phyloP scores from a whole-genome alignment of 2,329 filamentous ascomycete species.

The Biscogniauxia sp. region DNA sequence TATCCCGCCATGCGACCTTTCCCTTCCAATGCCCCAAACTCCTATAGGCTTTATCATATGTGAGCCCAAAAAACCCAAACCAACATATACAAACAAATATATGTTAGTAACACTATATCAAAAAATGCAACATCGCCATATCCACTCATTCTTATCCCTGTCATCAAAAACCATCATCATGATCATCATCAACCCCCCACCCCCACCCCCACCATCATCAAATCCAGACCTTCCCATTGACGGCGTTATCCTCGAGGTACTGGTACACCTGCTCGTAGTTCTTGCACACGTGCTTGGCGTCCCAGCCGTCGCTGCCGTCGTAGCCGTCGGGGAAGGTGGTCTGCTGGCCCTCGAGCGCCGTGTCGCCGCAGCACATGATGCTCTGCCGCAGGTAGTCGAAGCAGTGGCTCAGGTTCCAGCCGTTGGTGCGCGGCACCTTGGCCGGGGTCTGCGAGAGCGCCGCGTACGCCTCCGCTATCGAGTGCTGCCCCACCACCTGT shows the following conservation, averaged over 20 bases:
- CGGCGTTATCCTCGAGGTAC: constrained; percentile 35
- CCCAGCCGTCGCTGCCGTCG: constrained; percentile 42
- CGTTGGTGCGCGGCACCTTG: constrained; percentile 30
- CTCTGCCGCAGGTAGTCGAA: constrained; percentile 31
- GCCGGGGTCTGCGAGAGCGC: constrained; percentile 28
- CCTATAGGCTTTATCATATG: background rate
- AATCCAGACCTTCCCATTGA: constrained; percentile 37
- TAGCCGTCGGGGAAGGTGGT: constrained; percentile 38
- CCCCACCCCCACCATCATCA: constrained; percentile 22
- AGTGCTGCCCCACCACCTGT: too few species aligned
- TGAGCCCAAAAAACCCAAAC: too few species aligned
- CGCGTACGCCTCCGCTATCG: constrained; percentile 38
- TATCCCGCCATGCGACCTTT: constrained; percentile 8
- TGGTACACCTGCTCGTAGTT: constrained; percentile 36
- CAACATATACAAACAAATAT: too few species aligned
- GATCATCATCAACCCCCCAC: too few species aligned
- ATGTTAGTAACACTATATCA: too few species aligned
- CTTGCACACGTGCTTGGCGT: constrained; percentile 42
- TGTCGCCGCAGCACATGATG: constrained; percentile 31
- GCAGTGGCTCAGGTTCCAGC: constrained; percentile 40
- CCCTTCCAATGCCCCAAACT: constrained; percentile 2
- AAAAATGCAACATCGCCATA: too few species aligned
- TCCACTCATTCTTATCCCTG: too few species aligned
- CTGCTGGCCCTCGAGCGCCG: constrained; percentile 36
- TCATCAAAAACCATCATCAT: too few species aligned